Evolutionary conservation across 176 grass and related monocot genomes (phyloP), one percentile per base, ranked within the genome.

Genomic region (Stipa capillata): DNA sequence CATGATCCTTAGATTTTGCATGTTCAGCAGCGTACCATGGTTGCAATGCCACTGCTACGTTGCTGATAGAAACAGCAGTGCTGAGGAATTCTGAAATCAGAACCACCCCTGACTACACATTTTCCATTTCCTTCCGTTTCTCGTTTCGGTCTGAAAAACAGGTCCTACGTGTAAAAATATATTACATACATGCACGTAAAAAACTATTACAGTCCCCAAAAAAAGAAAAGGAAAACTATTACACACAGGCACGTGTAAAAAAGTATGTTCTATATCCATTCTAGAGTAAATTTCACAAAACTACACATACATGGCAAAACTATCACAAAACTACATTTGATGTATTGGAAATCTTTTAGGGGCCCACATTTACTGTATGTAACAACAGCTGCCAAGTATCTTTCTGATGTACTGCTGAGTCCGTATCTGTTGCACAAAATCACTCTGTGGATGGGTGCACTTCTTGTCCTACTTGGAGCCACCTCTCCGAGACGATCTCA

Each of bases 401-500:
- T 42, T 35, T 65, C 35, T 76, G 37, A 23, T 63, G 54, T 35
- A 54, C 34, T 28, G 13, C 11, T 12, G 14, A 27, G 24, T 25
- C 36, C 33, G 27, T 16, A 28, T 18, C 12, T 77, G 28, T 67
- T n/a, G 78, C 58, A 43, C 20, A 59, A 12, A n/a, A 41, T 90
- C 73, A 83, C 20, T 84, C 65, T 3, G 15, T 72, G 9, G 47
- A 90, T 83, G 89, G 72, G 60, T 90, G 76, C 59, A 92, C 87
- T 40, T 89, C 77, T 83, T 97, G 95, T 12, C 87, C 90, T 17
- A 90, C 90, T 62, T 83, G 86, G 56, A 98, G 80, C 89, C 95
- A 98, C 85, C 43, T 94, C 73, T 87, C 87, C 56, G 59, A 35
- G 41, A 33, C 27, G 7, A 29, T 67, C 50, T 79, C 87, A 58